Evolutionary conservation across 2,329 filamentous ascomycete species (phyloP).

Genomic region (Polychaeton citri): DNA sequence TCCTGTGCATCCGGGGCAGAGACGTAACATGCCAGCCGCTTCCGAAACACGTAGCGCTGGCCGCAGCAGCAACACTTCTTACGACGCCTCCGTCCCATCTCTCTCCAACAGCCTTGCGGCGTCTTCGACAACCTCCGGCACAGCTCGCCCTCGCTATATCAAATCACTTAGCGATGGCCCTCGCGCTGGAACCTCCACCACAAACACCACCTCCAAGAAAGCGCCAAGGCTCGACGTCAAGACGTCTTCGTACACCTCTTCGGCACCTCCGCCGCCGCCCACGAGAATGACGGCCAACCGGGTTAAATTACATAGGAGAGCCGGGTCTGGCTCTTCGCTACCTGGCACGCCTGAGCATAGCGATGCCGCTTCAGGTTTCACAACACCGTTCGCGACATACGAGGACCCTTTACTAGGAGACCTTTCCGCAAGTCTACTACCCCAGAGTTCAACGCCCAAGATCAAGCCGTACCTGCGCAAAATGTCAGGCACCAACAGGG

Average conservation of each 20-base stretch:
- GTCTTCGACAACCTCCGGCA: neutral
- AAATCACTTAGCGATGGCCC: neutral
- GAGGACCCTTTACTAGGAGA: constrained; percentile 11
- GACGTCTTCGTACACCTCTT: neutral
- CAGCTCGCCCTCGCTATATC: neutral
- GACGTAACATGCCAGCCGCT: too few relatives aligned
- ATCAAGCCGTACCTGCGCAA: constrained; percentile 45
- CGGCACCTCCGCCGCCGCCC: neutral
- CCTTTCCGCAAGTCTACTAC: constrained; percentile 4
- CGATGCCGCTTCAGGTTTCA: constrained; percentile 14
- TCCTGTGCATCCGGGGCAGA: neutral
- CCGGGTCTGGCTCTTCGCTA: constrained; percentile 12
- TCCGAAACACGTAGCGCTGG: neutral
- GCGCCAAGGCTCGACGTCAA: neutral
- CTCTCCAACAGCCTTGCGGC: neutral
- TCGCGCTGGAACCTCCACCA: neutral
- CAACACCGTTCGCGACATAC: constrained; percentile 16
- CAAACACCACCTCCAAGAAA: neutral
- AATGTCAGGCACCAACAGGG: constrained; percentile 35
- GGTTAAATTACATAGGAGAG: constrained; percentile 19
- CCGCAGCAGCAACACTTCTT: neutral
- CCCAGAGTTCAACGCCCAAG: constrained; percentile 22
- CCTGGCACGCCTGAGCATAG: constrained; percentile 13
- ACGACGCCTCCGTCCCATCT: neutral
- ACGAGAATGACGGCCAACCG: constrained; percentile 1